A percentile compares a stretch with the other conserved stretches of the same genome.
Evolutionary conservation across 2,329 filamentous ascomycete genomes (phyloP).

Genomic region (Epicoccum nigrum): DNA sequence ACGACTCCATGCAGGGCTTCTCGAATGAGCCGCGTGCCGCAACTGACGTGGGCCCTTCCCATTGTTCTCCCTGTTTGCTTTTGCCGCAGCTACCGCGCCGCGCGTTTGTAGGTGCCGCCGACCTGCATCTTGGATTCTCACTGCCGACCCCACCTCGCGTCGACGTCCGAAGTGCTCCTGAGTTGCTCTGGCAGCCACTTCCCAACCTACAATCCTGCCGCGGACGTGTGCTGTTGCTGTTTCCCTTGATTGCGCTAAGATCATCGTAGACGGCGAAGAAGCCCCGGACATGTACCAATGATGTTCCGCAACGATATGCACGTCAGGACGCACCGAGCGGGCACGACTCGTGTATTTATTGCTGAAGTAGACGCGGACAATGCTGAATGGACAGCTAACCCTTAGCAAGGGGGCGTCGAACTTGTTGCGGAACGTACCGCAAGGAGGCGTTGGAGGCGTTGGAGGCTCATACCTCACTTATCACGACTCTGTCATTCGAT

Average conservation of each 20-base stretch:
- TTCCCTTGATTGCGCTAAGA: too few relatives aligned
- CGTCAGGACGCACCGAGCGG: not conserved
- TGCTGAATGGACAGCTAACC: not conserved
- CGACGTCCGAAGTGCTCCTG: not conserved
- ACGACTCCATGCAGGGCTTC: not conserved
- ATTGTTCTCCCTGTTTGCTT: conserved; percentile 6
- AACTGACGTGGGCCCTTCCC: not conserved
- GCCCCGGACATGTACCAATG: not conserved
- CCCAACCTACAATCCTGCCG: not conserved
- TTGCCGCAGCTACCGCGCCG: conserved; percentile 6
- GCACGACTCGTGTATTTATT: not conserved
- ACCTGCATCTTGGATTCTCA: not conserved
- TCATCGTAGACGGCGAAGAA: not conserved
- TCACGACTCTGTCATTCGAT: too few relatives aligned
- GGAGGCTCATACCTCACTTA: not conserved
- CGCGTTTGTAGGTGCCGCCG: not conserved
- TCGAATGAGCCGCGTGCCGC: not conserved
- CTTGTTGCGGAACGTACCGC: not conserved
- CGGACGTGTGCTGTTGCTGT: too few relatives aligned
- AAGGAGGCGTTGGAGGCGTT: not conserved
- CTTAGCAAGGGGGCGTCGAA: conserved; percentile 2
- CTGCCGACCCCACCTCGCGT: not conserved
- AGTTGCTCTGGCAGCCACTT: not conserved
- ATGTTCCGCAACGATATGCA: not conserved
- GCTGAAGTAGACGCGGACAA: not conserved